These are phyloP conservation scores for Calonectria multiphialidica DNA, from an alignment of 2,329 filamentous ascomycete species.

Conservation along the genomic window DNA sequence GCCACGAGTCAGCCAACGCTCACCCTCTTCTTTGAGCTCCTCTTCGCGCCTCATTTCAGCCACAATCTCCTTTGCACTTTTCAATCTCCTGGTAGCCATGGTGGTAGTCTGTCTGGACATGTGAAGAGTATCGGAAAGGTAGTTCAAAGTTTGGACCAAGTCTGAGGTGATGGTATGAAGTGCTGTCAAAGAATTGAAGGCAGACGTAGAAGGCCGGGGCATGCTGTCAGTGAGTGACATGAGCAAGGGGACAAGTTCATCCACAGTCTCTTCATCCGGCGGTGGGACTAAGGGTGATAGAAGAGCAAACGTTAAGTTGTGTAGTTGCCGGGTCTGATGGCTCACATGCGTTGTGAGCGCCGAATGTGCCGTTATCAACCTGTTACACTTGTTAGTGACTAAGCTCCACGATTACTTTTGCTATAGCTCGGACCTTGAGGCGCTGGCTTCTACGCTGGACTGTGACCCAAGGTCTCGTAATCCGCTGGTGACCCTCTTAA, in stretches of 20 bases:
- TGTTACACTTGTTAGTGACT: slow-evolving; percentile 50
- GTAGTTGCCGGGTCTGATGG: slow-evolving; percentile 81
- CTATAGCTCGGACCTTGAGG: slow-evolving; percentile 69
- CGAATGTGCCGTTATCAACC: slow-evolving; percentile 80
- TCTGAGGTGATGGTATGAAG: slow-evolving; percentile 80
- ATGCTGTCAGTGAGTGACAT: slow-evolving; percentile 74
- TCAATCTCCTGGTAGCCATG: slow-evolving; percentile 82
- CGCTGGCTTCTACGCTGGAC: slow-evolving; percentile 77
- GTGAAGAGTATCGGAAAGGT: slow-evolving; percentile 90
- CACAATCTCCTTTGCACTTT: slow-evolving; percentile 86
- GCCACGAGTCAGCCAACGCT: slow-evolving; percentile 82
- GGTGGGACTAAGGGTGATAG: slow-evolving; percentile 76
- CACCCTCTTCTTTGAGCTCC: slow-evolving; percentile 84
- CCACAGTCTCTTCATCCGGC: slow-evolving; percentile 73
- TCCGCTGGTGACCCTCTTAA: slow-evolving; percentile 76
- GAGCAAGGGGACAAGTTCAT: slow-evolving; percentile 77
- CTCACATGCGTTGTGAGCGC: slow-evolving; percentile 80
- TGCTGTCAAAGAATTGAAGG: slow-evolving; percentile 74
- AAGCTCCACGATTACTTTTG: not conserved
- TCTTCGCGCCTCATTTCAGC: slow-evolving; percentile 87
- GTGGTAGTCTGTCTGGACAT: slow-evolving; percentile 92
- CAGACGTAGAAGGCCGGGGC: slow-evolving; percentile 72
- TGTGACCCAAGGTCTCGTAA: slow-evolving; percentile 80
- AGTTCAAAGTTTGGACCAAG: slow-evolving; percentile 83
- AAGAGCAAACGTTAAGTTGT: slow-evolving; percentile 78